Conservation (phyloP, 2,329 filamentous ascomycete genomes). For the Mariannaea elegans region DNA sequence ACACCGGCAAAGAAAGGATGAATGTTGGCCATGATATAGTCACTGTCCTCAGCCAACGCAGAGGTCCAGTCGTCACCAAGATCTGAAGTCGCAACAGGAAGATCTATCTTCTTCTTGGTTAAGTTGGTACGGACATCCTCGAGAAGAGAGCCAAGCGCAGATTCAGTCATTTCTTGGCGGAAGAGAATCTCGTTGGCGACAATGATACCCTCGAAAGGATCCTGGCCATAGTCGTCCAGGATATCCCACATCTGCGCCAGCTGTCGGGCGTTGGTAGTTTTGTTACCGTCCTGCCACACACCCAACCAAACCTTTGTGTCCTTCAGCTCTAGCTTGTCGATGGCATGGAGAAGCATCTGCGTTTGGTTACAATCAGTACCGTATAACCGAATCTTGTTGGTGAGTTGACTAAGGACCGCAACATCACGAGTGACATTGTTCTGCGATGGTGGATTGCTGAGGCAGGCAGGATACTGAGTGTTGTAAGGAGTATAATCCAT, state of each 20-base stretch:
- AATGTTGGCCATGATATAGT: conserved; percentile 95
- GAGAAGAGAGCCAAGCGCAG: conserved; percentile 71
- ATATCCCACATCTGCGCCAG: conserved; percentile 85
- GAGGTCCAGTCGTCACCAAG: conserved; percentile 87
- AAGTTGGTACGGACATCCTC: conserved; percentile 76
- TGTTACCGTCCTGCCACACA: conserved; percentile 88
- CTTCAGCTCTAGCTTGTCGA: conserved; percentile 76
- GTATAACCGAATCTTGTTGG: conserved; percentile 87
- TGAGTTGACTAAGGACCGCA: conserved; percentile 88
- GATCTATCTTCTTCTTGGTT: conserved; percentile 68
- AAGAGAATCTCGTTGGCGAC: conserved; percentile 83
- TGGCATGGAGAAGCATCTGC: conserved; percentile 87
- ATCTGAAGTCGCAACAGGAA: conserved; percentile 88
- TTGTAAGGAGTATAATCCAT: conserved; percentile 96
- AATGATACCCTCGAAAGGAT: conserved; percentile 84
- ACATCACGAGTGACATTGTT: conserved; percentile 95
- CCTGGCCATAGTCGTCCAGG: conserved; percentile 71
- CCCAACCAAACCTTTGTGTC: conserved; percentile 91
- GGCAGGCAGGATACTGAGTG: conserved; percentile 86
- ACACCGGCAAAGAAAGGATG: conserved; percentile 95
- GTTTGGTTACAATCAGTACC: conserved; percentile 98
- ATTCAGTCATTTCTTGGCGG: conserved; percentile 76
- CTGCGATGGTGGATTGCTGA: conserved; percentile 81
- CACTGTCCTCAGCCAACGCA: conserved; percentile 73
- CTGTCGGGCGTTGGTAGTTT: conserved; percentile 85